Base-by-base conservation (phyloP, 495 filamentous ascomycete species). In the Talaromyces ruber region DNA sequence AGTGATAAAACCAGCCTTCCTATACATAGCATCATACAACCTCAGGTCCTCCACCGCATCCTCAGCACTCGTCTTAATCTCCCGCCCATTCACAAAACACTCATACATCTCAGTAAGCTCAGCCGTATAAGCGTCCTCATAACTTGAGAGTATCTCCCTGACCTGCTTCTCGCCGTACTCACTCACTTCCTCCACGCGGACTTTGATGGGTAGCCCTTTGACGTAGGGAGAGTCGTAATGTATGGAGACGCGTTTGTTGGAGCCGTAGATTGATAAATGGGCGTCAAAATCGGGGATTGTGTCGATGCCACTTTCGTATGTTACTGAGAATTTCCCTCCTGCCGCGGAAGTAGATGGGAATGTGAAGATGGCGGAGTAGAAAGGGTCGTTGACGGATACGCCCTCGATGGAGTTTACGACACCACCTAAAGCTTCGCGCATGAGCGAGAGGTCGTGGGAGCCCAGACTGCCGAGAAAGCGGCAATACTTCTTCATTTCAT, bases 251-350 rank as follows among this genome's bases (percentile, higher is more conserved):
- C 39, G 22, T 72, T 85, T 86, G 4, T 68, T 68, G 50, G 72
- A 65, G 3, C 76, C 75, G 62, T 83, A 85, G 1, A 86, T 71
- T 8, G 76, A 78, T 2, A 87, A 58, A 66, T 83, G 81, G 0
- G 84, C 79, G 64, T 87, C 84, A 58, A 84, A 84, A 0, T 75
- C 62, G 5, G 83, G 81, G 2, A 87, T 76, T 4, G 67, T 64
- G 61, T 85, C 75, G 30, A 84, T 74, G 2, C 84, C 82, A 1
- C 72, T 76, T 64, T 86, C 84, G 60, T 83, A 87, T n/a, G 76
- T 71, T 9, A 82, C 70, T 0, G 79, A 73, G 57, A 83, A 87
- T 4, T 70, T 54, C 80, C 21, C 43, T 2, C 43, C 39, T n/a
- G n/a, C 39, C 6, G 39, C 16, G 5, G 39, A 6, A 12, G 39